Conservation (phyloP, 2,329 filamentous ascomycete species). For the Aspergillus pseudoviridinutans region DNA sequence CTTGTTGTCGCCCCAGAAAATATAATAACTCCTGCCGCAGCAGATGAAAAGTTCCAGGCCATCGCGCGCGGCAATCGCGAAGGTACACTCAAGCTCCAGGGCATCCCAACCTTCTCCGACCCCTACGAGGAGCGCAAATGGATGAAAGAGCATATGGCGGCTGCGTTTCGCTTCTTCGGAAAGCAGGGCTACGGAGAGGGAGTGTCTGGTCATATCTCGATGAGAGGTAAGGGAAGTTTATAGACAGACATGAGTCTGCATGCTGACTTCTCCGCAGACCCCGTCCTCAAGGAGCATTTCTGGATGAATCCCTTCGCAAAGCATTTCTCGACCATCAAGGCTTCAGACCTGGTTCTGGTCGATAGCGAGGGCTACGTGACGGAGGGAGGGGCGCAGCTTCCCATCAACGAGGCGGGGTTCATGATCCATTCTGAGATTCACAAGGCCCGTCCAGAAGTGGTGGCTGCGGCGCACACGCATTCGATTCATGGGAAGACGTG, state of each 20-base stretch:
- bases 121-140: slow-evolving; percentile 48
- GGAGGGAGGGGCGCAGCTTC: slow-evolving; percentile 38
- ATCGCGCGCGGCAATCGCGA: slow-evolving; percentile 34
- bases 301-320: slow-evolving; percentile 40
- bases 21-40: slow-evolving; percentile 19
- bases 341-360: slow-evolving; percentile 39
- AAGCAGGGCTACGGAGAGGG: slow-evolving; percentile 40
- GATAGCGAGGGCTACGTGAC: slow-evolving; percentile 39
- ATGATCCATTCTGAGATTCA: slow-evolving; percentile 60
- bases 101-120: slow-evolving; percentile 39
- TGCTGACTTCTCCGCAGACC: slow-evolving; percentile 20
- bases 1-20: slow-evolving; percentile 8
- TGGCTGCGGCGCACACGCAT: slow-evolving; percentile 57
- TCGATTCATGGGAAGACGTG: slow-evolving; percentile 59
- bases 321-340: slow-evolving; percentile 41
- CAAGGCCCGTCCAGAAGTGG: slow-evolving; percentile 55
- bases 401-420: slow-evolving; percentile 48
- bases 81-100: slow-evolving; percentile 33
- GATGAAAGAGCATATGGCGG: slow-evolving; percentile 49
- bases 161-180: slow-evolving; percentile 40
- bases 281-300: slow-evolving; percentile 36
- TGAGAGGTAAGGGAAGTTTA: slow-evolving; percentile 24
- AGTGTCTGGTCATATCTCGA: slow-evolving; percentile 41
- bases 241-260: not conserved
- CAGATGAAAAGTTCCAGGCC: slow-evolving; percentile 30